These are phyloP conservation scores for Suillus subaureus DNA, from an alignment of 768 basidiomycete species.

Conservation along the genomic window DNA sequence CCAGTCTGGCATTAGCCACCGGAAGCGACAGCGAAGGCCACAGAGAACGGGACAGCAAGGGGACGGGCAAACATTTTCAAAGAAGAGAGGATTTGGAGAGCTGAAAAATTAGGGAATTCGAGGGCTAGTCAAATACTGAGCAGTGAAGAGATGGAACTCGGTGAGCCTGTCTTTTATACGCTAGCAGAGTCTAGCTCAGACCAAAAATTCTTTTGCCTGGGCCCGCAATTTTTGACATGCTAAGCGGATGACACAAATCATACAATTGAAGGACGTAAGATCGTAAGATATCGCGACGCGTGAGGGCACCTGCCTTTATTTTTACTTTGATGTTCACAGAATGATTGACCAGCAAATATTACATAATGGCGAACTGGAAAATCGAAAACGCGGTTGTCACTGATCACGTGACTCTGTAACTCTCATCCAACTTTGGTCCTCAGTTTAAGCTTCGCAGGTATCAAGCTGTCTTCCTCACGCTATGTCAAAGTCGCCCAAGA, in stretches of 20 bases:
- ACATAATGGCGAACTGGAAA: no score
- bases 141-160: background rate
- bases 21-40: constrained; percentile 4
- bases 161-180: background rate
- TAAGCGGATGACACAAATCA: no score
- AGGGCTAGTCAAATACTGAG: background rate
- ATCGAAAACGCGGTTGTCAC: background rate
- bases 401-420: constrained; percentile 3
- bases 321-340: no score
- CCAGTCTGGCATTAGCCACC: constrained; percentile 30
- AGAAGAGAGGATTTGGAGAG: background rate
- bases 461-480: background rate
- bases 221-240: no score
- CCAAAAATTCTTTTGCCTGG: background rate
- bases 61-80: constrained; percentile 1
- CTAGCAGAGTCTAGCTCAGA: background rate
- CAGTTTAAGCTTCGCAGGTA: no score
- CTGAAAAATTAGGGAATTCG: background rate
- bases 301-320: background rate
- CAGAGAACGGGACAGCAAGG: background rate
- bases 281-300: background rate
- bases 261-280: background rate
- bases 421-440: no score
- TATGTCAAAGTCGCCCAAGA: constrained; percentile 15
- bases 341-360: no score